phyloP scores from a whole-genome alignment of 768 basidiomycete genomes.

The Russula ochroleuca region DNA sequence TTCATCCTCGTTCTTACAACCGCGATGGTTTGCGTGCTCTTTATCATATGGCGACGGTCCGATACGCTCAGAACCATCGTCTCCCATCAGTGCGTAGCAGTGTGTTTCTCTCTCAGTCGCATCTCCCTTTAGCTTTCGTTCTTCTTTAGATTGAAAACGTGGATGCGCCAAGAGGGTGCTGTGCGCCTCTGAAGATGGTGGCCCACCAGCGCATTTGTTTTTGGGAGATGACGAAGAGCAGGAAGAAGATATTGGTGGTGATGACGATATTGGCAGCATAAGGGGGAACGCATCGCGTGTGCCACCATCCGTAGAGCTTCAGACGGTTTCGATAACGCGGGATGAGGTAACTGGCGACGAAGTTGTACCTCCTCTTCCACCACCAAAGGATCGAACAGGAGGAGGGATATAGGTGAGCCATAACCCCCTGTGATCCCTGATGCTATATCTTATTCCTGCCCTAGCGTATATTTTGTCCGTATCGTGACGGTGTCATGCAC shows the following conservation, averaged over 20 bases:
- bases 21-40: slow-evolving; percentile 51
- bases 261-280: slow-evolving; percentile 32
- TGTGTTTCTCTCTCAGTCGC: not conserved
- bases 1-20: slow-evolving; percentile 52
- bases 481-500: not conserved
- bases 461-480: not conserved
- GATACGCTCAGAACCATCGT: slow-evolving; percentile 51
- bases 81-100: slow-evolving; percentile 50
- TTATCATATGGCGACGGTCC: slow-evolving; percentile 59
- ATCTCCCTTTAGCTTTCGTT: too few species aligned
- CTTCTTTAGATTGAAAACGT: slow-evolving; percentile 51
- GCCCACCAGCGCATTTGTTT: slow-evolving; percentile 59
- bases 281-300: not conserved
- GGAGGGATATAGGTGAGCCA: slow-evolving; percentile 8
- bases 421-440: not conserved
- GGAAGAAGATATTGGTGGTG: slow-evolving; percentile 43
- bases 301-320: not conserved
- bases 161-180: slow-evolving; percentile 47
- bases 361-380: slow-evolving; percentile 1
- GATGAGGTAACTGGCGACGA: not conserved
- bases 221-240: slow-evolving; percentile 48
- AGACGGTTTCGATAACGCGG: not conserved
- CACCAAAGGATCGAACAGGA: slow-evolving; percentile 9
- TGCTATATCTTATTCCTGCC: not conserved
- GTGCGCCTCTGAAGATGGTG: slow-evolving; percentile 66